phyloP scores from a whole-genome alignment of 345 rosid genomes.

The Moricandia arvensis region DNA sequence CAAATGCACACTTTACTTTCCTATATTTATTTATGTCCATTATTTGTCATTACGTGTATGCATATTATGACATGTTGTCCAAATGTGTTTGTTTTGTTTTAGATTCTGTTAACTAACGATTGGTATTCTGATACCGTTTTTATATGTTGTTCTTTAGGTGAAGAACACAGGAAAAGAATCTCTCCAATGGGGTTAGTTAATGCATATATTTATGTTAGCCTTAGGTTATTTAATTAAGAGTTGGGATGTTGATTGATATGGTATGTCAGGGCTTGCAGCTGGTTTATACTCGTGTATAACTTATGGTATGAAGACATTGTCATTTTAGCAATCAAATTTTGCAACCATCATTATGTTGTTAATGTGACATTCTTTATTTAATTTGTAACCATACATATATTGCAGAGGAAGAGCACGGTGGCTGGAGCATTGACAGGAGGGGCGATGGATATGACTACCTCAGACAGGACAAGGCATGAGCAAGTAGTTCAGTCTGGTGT shows the following conservation, averaged over 20 bases:
- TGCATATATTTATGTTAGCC: background rate
- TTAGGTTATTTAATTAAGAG: background rate
- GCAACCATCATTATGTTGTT: background rate
- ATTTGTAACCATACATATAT: background rate
- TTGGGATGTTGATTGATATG: too few species aligned
- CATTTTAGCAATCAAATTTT: background rate
- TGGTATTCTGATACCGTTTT: background rate
- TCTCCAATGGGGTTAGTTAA: constrained; percentile 77
- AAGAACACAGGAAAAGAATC: constrained; percentile 89
- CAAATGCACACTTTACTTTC: too few species aligned
- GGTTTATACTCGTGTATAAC: constrained; percentile 88
- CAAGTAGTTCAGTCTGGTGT: constrained; percentile 81
- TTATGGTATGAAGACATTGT: constrained; percentile 54
- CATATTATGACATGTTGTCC: background rate
- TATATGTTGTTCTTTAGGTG: constrained; percentile 50
- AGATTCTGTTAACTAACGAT: background rate
- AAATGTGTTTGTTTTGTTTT: background rate
- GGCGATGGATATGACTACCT: constrained; percentile 70
- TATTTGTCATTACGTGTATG: background rate
- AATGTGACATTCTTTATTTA: background rate
- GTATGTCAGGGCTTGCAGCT: constrained; percentile 70
- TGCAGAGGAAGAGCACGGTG: constrained; percentile 80
- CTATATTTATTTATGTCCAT: background rate
- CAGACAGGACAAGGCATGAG: constrained; percentile 68
- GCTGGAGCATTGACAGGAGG: constrained; percentile 92